Evolutionary conservation across 495 filamentous ascomycete species (phyloP), one percentile per base, ranked within the genome.

Genomic region (Penicilliopsis zonata): DNA sequence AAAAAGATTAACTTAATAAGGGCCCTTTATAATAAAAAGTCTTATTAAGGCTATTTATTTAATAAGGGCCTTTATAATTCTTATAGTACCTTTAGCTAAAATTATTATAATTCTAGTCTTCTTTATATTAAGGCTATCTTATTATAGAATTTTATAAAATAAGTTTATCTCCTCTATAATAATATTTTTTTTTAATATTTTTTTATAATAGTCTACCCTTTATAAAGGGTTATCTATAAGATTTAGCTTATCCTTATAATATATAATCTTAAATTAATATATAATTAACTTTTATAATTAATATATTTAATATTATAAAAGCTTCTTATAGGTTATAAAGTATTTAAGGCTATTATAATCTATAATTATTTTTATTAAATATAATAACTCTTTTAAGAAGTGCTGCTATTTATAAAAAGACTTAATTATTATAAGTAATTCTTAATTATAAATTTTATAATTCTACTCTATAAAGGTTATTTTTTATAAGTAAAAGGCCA

Each of bases 241-340:
- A 10, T 23, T 23, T 23, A 6, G 10, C 21, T 23, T 23, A 6
- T 10, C 21, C 21, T 6, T 10, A 20, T 18, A 25, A 7, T 38
- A 30, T 30, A 31, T 31, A 38, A 37, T 23, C 13, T 41, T 37
- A 38, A 41, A 30, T 30, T 30, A 30, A 30, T 30, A 41, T 6
- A 23, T 10, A 6, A 23, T 10, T 23, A 23, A 10, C 16, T 28
- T 9, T 13, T 38, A 25, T 5, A 18, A 40, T 28, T 27, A 37
- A 41, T 41, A 41, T 18, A 18, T 30, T 30, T 38, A n/a, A 15
- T 30, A 9, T 38, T 4, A 35, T 37, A 35, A 21, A 6, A 23
- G 21, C 6, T 6, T 23, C 21, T 23, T 23, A 6, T 10, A 6
- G 6, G 6, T 23, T 23, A 6, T 10, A 6, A 6, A 6, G 6